A percentile compares a stretch with the other conserved stretches of the same genome.
phyloP scores from a whole-genome alignment of 129 eudicot species.

The Lonicera japonica region DNA sequence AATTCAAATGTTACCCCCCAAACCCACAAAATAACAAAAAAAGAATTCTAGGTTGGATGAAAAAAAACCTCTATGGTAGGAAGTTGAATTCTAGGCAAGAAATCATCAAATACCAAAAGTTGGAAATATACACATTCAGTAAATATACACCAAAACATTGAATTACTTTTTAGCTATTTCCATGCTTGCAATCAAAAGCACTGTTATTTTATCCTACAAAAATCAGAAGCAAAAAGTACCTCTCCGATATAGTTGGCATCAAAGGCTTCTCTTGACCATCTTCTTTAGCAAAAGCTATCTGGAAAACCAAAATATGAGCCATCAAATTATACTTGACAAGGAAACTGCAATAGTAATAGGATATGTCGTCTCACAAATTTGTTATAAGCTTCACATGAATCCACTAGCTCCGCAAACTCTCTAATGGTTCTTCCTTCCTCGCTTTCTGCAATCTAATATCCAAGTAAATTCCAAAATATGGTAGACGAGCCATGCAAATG shows the following conservation, averaged over 20 bases:
- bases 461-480: conserved; percentile 13
- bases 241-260: conserved; percentile 51
- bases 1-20: no score
- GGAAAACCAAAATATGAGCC: conserved; percentile 16
- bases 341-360: background rate
- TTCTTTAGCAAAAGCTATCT: conserved; percentile 19
- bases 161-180: background rate
- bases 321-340: conserved; percentile 3
- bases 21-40: no score
- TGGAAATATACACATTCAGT: no score
- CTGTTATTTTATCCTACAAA: background rate
- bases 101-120: no score
- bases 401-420: conserved; percentile 70
- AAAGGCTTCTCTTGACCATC: conserved; percentile 24
- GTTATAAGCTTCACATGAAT: conserved; percentile 50
- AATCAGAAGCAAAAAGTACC: conserved; percentile 27
- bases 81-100: no score
- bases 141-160: no score
- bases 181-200: background rate
- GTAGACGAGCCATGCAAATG: background rate
- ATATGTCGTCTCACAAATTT: conserved; percentile 23
- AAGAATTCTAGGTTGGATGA: no score
- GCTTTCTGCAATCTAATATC: conserved; percentile 47
- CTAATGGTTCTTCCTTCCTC: conserved; percentile 53
- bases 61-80: no score